Conservation (phyloP, 2,329 filamentous ascomycete genomes). For the Ilyonectria destructans region DNA sequence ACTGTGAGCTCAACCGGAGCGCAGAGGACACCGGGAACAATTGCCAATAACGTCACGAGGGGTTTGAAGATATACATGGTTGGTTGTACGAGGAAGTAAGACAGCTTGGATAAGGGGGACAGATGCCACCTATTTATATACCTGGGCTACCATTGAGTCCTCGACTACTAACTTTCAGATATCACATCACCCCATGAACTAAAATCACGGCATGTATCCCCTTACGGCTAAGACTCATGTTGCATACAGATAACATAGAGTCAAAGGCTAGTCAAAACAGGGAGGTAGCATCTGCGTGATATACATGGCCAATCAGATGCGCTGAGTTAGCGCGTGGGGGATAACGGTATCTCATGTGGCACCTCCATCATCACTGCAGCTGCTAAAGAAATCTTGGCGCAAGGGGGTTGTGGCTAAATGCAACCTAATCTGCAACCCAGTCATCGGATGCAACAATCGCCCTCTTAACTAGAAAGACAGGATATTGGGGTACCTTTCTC, state of each 20-base stretch:
- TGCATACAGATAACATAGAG: neutral
- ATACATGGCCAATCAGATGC: neutral
- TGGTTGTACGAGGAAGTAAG: neutral
- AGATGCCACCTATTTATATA: neutral
- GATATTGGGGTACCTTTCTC: neutral
- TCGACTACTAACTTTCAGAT: neutral
- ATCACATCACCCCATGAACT: neutral
- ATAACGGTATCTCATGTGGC: slow-evolving; percentile 1
- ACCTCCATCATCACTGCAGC: neutral
- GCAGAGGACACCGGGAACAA: neutral
- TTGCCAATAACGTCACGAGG: neutral
- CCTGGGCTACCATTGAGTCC: neutral
- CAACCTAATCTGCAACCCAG: neutral
- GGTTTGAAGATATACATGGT: slow-evolving; percentile 1
- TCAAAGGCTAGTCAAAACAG: neutral
- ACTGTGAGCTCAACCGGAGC: neutral
- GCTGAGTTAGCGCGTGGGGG: neutral
- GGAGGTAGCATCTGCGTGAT: neutral
- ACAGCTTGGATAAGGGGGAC: neutral
- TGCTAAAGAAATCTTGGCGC: neutral
- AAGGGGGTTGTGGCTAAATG: slow-evolving; percentile 1
- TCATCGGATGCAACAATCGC: neutral
- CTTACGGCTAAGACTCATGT: neutral
- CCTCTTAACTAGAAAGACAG: neutral
- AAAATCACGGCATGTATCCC: slow-evolving; percentile 1